phyloP scores from a whole-genome alignment of 1,284 basidiomycete species.

The Fomitiporia mediterranea region DNA sequence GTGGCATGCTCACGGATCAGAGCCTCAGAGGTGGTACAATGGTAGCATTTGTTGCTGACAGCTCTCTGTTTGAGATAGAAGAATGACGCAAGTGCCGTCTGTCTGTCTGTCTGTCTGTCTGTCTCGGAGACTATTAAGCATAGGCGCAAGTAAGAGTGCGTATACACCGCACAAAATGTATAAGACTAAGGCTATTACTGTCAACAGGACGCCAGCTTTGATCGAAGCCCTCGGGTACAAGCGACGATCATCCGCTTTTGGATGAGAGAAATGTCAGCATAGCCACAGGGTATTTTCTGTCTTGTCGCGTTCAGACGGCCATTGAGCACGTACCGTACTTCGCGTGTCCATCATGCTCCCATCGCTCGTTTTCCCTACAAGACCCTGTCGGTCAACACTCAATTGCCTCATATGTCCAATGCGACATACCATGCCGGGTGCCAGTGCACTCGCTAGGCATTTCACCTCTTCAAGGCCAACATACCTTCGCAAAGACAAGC shows the following conservation, averaged over 20 bases:
- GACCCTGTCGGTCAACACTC: neutral
- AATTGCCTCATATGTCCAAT: neutral
- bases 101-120: too few species aligned
- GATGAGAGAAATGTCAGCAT: neutral
- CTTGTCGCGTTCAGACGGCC: neutral
- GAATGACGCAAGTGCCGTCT: too few species aligned
- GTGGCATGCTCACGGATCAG: too few species aligned
- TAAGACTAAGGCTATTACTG: too few species aligned
- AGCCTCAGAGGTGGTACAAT: too few species aligned
- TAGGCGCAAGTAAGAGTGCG: too few species aligned
- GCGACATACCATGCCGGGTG: neutral
- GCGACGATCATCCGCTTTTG: constrained; percentile 2
- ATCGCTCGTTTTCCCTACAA: neutral
- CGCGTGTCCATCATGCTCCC: constrained; percentile 3
- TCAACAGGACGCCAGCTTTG: too few species aligned
- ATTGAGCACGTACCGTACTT: neutral
- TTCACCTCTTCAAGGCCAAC: constrained; percentile 19
- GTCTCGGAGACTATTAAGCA: too few species aligned
- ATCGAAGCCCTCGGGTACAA: too few species aligned
- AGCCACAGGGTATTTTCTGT: neutral
- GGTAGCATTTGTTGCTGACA: too few species aligned
- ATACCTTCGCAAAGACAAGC: constrained; percentile 18
- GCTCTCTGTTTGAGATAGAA: too few species aligned
- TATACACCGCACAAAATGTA: too few species aligned
- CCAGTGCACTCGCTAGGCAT: neutral